Base-by-base conservation (phyloP, 2,329 filamentous ascomycete species). In the Allantophomopsis cytisporea region DNA sequence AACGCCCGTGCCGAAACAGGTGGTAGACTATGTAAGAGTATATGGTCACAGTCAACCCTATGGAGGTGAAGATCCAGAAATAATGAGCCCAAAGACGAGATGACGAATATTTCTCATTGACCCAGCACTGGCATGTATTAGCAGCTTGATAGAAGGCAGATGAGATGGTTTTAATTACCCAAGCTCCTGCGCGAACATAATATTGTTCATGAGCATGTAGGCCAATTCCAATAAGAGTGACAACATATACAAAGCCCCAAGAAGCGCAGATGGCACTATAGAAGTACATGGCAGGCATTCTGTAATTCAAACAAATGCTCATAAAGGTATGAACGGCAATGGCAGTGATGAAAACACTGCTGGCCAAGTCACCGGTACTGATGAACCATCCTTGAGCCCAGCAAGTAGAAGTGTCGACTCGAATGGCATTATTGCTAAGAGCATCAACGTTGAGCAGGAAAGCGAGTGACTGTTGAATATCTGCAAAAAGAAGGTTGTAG, bases 281-380 rank as follows among this genome's bases (percentile, higher is more conserved):
- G 39, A 84, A 71, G 0, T 53, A 55, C 39, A 54, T 58, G 2
- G 69, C 66, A 0, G 66, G 62, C 2, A 76, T 56, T 15, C 67
- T 63, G 38, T 69, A 72, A 8, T 69, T 63, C 31, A 64, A 63
- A 2, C 82, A 70, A 2, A 83, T 69, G 0, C 69, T 71, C 6
- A 75, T 61, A 47, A 80, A 83, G 0, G 79, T 83, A 51, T 83
- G 78, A 0, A 77, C 43, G 5, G 76, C 79, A 47, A 84, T 81
- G 1, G 64, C 61, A 2, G 74, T 69, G 46, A 82, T 78, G 54
- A 81, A 84, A 39, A 79, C 68, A 44, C 76, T 80, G 17, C 73
- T 77, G 0, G 76, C 66, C 39, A 84, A 51, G 45, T 82, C 77
- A 21, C 80, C 80, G 0, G 70, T 72, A 4, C 76, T 79, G 2